A percentile compares a stretch with the other conserved stretches of the same genome.
These are phyloP conservation scores for Colletotrichum cuscutae DNA, from an alignment of 2,329 filamentous ascomycete species.

Conservation along the genomic window DNA sequence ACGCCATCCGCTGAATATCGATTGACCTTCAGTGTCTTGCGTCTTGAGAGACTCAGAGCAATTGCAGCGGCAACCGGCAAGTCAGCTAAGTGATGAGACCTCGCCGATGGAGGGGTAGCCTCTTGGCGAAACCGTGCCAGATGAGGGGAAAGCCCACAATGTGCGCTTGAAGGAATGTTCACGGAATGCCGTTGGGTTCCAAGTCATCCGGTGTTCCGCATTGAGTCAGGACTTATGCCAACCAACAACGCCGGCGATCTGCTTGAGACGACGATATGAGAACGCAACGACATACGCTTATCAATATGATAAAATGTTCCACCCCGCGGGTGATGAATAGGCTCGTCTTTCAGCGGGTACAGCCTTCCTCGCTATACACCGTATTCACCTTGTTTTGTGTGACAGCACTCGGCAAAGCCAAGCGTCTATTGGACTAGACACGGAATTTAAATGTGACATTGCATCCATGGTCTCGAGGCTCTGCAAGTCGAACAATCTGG, in stretches of 20 bases:
- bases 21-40: not conserved
- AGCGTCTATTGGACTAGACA: not conserved
- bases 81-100: not conserved
- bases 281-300: not conserved
- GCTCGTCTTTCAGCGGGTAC: not conserved
- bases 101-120: conserved; percentile 7
- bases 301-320: conserved; percentile 4
- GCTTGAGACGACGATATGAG: not conserved
- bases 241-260: not conserved
- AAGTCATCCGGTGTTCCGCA: not conserved
- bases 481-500: not conserved
- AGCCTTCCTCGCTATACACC: not conserved
- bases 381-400: not conserved
- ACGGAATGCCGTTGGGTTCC: not conserved
- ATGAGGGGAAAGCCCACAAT: not conserved
- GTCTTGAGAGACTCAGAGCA: not conserved
- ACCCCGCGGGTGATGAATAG: not conserved
- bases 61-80: not conserved
- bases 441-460: not conserved
- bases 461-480: not conserved
- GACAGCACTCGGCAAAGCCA: not conserved
- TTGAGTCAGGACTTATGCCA: not conserved
- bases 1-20: not conserved
- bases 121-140: conserved; percentile 14
- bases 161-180: not conserved